Base-by-base conservation (phyloP, 805 yeast genomes). In the Komagataella populi region DNA sequence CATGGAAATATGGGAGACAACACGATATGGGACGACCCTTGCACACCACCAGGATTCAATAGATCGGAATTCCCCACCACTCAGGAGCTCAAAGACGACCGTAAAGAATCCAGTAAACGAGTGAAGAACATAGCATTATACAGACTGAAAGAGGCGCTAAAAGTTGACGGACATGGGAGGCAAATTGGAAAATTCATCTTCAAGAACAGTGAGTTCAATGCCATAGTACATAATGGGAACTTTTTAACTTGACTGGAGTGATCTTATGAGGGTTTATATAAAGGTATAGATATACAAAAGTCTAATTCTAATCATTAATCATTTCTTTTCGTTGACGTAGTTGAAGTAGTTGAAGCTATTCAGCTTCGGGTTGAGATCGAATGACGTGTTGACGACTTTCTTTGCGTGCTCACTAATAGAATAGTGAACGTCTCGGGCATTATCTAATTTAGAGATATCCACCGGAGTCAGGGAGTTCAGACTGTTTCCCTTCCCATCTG, bases 1-100 rank as follows among this genome's bases (percentile, higher is more conserved):
- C 50, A 24, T 17, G 48, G 45, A n/a, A 16, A 12, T 6, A 10
- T 59, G 17, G 55, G 49, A 18, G 59, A 63, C 22, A 58, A 57
- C 30, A 63, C 57, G 24, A 57, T 60, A 22, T 64, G 69, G 68
- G 63, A 60, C 14, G 47, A 64, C 45, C 62, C 63, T 47, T 63
- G 59, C 50, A 60, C 65, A 1, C 85, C 84, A 1, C 81, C 81
- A 0, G 84, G 84, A 1, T 79, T 73, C 62, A 80, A 77, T 55
- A 63, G 78, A 45, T 67, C 80, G 22, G 85, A 78, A 50, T 80
- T 82, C 55, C 84, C 86, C 0, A 66, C 64, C 4, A 76, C 84
- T 0, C 84, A 78, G 54, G 79, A 81, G 56, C 60, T 66, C 10
- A 57, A 50, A 1, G 64, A 59, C 46, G 78, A 72, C 52, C 70